These are phyloP conservation scores for Conticribra guillardii DNA, from an alignment of 108 stramenopile species.

Conservation along the genomic window DNA sequence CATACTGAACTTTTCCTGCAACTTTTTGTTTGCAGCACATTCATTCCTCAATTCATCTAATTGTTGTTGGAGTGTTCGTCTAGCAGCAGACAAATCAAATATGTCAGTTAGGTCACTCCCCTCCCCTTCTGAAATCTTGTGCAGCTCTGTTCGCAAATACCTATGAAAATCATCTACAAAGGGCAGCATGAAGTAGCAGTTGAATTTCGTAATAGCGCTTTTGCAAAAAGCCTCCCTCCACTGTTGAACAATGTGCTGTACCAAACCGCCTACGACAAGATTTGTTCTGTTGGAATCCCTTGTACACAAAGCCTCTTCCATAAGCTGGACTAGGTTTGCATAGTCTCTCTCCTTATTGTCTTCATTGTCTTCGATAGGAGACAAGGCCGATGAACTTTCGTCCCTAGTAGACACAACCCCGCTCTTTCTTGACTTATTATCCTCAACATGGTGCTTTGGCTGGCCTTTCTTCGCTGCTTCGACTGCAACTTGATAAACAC, in stretches of 20 bases:
- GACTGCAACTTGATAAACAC: constrained; percentile 72
- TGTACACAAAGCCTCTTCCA: constrained; percentile 86
- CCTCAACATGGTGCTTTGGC: constrained; percentile 40
- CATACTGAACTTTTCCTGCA: constrained; percentile 84
- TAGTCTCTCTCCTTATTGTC: constrained; percentile 72
- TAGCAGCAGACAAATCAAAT: constrained; percentile 67
- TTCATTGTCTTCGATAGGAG: constrained; percentile 49
- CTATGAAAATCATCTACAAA: constrained; percentile 90
- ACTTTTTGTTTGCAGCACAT: constrained; percentile 79
- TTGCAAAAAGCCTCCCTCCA: constrained; percentile 89
- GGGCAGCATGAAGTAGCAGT: constrained; percentile 93
- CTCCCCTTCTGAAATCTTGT: constrained; percentile 71
- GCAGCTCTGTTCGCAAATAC: constrained; percentile 76
- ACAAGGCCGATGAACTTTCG: constrained; percentile 36
- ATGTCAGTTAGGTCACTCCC: constrained; percentile 57
- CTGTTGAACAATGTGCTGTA: constrained; percentile 86
- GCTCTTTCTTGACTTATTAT: constrained; percentile 43
- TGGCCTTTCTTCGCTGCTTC: constrained; percentile 56
- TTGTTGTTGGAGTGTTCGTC: constrained; percentile 57
- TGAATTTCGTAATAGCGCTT: constrained; percentile 91
- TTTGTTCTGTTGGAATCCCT: constrained; percentile 83
- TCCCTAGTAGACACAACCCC: constrained; percentile 49
- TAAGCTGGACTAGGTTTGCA: constrained; percentile 83
- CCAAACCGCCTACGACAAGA: constrained; percentile 84
- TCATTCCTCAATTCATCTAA: constrained; percentile 80